phyloP scores from a whole-genome alignment of 208 protist species.

The Angomonas deanei region DNA sequence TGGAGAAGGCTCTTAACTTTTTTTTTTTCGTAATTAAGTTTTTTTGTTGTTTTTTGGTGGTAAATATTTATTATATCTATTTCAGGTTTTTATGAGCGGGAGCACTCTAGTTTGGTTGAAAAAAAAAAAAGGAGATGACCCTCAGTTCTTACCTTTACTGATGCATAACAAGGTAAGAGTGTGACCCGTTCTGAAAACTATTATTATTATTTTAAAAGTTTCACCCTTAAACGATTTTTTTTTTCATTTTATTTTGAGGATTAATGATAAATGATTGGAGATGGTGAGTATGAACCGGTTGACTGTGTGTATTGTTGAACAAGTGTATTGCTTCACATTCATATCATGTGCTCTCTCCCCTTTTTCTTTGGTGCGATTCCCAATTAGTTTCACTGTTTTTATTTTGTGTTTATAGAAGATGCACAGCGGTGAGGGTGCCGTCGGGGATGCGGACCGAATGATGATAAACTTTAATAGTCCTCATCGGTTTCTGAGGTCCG shows the following conservation, averaged over 20 bases:
- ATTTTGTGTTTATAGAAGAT: neutral
- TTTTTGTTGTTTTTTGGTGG: neutral
- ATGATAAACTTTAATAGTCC: neutral
- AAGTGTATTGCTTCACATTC: neutral
- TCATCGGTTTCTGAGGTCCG: neutral
- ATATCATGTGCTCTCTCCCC: neutral
- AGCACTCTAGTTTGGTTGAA: no score
- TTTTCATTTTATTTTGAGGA: neutral
- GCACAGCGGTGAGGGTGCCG: neutral
- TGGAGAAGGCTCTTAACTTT: neutral
- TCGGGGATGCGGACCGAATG: neutral
- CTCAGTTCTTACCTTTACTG: no score
- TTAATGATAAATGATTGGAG: conserved; percentile 6
- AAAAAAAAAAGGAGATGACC: no score
- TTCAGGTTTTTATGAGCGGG: no score
- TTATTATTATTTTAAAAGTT: conserved; percentile 7
- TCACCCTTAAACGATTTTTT: conserved; percentile 1
- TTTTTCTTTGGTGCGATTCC: neutral
- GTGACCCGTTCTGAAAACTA: conserved; percentile 5
- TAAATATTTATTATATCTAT: no score
- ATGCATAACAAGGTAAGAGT: no score
- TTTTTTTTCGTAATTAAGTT: neutral
- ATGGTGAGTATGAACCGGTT: neutral
- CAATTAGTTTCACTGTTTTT: no score
- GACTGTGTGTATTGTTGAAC: no score